Percentiles rank a stretch among this genome's conserved stretches.
These are phyloP conservation scores for Aspergillus funiculosus DNA, from an alignment of 495 filamentous ascomycete species.

Conservation along the genomic window DNA sequence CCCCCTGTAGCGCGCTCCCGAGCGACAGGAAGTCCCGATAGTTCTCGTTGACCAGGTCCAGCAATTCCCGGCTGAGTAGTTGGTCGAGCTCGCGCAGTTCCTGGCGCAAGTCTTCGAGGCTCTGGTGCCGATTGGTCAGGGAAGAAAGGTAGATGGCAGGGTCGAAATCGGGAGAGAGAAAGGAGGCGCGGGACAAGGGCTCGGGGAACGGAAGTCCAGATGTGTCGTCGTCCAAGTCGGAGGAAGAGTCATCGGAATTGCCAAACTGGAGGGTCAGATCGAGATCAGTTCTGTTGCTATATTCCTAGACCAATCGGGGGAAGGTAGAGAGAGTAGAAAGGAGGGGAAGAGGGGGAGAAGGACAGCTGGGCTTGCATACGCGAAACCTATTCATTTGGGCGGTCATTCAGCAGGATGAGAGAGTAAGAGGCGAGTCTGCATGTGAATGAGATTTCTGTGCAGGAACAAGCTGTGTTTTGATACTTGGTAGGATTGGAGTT, in stretches of 20 bases:
- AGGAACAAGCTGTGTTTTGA: background rate
- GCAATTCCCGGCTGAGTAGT: constrained; percentile 71
- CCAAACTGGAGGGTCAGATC: constrained; percentile 36
- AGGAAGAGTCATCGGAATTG: constrained; percentile 47
- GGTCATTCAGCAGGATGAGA: background rate
- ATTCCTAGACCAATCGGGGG: constrained; percentile 2
- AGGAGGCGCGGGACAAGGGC: constrained; percentile 71
- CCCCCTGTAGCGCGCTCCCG: constrained; percentile 74
- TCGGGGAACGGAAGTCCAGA: constrained; percentile 75
- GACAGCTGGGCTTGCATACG: constrained; percentile 23
- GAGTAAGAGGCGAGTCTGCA: background rate
- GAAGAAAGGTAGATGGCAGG: constrained; percentile 78
- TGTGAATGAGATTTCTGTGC: background rate
- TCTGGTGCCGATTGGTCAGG: constrained; percentile 82
- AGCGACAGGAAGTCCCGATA: constrained; percentile 85
- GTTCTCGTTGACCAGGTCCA: constrained; percentile 90
- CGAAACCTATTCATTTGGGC: constrained; percentile 40
- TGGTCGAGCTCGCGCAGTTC: constrained; percentile 75
- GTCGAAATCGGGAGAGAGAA: constrained; percentile 72
- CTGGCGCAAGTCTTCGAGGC: constrained; percentile 83
- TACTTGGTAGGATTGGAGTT: too few species aligned
- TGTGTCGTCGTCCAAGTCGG: constrained; percentile 55
- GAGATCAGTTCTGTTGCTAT: constrained; percentile 7
- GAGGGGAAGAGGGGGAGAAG: background rate
- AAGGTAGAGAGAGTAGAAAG: background rate